phyloP scores from a whole-genome alignment of 1,284 basidiomycete genomes.

The Mycosarcoma mackinlayi region DNA sequence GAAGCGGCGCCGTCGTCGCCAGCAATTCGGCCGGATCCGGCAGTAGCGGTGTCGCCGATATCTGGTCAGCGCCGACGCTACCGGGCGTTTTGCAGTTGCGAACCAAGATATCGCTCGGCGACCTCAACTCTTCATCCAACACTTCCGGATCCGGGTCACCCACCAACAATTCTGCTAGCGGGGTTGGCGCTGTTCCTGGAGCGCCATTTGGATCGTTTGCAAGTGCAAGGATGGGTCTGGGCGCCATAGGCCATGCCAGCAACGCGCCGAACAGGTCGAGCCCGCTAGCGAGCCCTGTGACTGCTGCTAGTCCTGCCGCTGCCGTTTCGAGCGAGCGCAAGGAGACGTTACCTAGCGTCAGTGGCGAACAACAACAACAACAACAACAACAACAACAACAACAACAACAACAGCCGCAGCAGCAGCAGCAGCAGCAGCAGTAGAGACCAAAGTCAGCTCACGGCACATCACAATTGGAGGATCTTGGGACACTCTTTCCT shows the following conservation, averaged over 20 bases:
- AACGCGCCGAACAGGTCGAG: conserved; percentile 14
- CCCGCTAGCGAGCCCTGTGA: conserved; percentile 11
- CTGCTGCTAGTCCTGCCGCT: conserved; percentile 1
- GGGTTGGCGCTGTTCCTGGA: neutral
- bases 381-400: too few relatives aligned
- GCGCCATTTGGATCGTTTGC: conserved; percentile 18
- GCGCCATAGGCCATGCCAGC: conserved; percentile 25
- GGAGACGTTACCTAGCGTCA: too few relatives aligned
- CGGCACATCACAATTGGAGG: too few relatives aligned
- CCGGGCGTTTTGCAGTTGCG: conserved; percentile 26
- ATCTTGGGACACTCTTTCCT: too few relatives aligned
- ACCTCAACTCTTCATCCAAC: conserved; percentile 9
- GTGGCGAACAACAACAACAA: neutral
- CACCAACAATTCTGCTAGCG: neutral
- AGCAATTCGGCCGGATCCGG: conserved; percentile 1
- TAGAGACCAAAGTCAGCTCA: too few relatives aligned
- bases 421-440: too few relatives aligned
- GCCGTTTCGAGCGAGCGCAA: neutral
- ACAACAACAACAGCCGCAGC: too few relatives aligned
- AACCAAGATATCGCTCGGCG: conserved; percentile 21
- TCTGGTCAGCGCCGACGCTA: conserved; percentile 39
- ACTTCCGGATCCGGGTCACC: conserved; percentile 2
- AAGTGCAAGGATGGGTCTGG: conserved; percentile 14
- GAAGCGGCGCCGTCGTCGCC: neutral
- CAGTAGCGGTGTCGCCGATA: conserved; percentile 14